Evolutionary conservation across 2,329 filamentous ascomycete species (phyloP), one percentile per base, ranked within the genome.

Genomic region (Mycocentrospora acerina): DNA sequence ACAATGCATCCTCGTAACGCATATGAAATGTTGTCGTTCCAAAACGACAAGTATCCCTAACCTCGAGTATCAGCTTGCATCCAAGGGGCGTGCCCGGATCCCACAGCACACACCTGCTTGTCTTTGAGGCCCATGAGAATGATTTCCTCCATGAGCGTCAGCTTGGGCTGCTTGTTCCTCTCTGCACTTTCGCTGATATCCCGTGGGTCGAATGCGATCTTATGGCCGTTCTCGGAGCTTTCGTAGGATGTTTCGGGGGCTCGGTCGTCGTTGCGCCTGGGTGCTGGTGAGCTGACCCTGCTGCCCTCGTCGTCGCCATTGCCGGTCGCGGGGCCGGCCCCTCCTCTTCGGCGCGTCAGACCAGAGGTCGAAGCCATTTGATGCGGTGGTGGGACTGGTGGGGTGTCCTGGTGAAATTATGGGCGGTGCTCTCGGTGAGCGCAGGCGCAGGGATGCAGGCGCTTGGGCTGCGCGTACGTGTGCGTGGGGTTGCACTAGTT

Each of bases 21-120:
- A 69, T 98, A 98, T 44, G 90, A 96, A 64, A 98, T 98, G 74
- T 98, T 98, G 73, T 98, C 93, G 73, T 98, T 98, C 93, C 93
- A 98, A 73, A 98, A 98, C 19, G 91, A 97, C 49, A 98, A 83
- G 67, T 98, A 97, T 53, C 93, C 93, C 90, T 95, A 47, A 42
- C 35, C 40, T 37, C 28, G 30, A 24, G 26, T 18, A 51, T 62
- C 44, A 62, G 54, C 46, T 34, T 42, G 36, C 39, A 29, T 37
- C 33, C 38, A 32, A 37, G 17, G 32, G 37, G 29, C 44, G 37
- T 31, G 29, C 35, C 35, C 26, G 29, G 9, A 24, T 43, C 39
- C 35, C 32, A 28, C 32, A 19, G 64, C 78, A 64, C 78, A 64
- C 74, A 95, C 90, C 83, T 98, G 93, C 76, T 97, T 98, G 72